Conservation (phyloP, 345 rosid genomes). For the Salix udensis region DNA sequence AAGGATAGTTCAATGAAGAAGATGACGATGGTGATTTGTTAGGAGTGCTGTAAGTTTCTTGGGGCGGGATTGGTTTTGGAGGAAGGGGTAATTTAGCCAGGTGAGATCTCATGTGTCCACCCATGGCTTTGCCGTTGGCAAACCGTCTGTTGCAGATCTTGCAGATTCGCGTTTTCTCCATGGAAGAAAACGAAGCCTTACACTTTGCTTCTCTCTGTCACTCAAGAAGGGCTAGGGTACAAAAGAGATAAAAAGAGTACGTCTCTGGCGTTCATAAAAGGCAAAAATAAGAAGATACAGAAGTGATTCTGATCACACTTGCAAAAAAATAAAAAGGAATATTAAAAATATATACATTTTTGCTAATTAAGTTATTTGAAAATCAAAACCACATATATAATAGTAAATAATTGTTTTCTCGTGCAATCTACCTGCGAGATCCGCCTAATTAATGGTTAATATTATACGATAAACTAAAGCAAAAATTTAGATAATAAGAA, state of each 20-base stretch:
- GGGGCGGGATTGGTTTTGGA: slow-evolving; percentile 17
- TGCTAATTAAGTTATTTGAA: no score
- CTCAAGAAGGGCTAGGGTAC: not conserved
- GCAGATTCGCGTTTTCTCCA: slow-evolving; percentile 27
- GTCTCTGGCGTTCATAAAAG: not conserved
- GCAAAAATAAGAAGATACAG: not conserved
- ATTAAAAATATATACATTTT: no score
- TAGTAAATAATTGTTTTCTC: no score
- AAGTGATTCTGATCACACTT: slow-evolving; percentile 1
- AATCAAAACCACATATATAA: no score
- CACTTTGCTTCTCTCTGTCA: not conserved
- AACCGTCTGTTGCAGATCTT: slow-evolving; percentile 52
- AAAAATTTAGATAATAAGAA: no score
- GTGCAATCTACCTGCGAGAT: no score
- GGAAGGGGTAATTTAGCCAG: slow-evolving; percentile 42
- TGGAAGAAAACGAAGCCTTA: not conserved
- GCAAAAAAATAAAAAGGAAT: not conserved
- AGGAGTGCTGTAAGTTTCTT: not conserved
- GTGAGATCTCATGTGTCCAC: slow-evolving; percentile 72
- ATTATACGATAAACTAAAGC: no score
- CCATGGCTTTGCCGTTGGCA: slow-evolving; percentile 65
- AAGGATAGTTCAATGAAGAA: not conserved
- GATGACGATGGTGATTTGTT: slow-evolving; percentile 17
- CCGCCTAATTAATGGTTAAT: no score
- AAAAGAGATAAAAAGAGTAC: not conserved